Conservation (phyloP, 305 asterid genomes). For the Fraxinus platypoda region DNA sequence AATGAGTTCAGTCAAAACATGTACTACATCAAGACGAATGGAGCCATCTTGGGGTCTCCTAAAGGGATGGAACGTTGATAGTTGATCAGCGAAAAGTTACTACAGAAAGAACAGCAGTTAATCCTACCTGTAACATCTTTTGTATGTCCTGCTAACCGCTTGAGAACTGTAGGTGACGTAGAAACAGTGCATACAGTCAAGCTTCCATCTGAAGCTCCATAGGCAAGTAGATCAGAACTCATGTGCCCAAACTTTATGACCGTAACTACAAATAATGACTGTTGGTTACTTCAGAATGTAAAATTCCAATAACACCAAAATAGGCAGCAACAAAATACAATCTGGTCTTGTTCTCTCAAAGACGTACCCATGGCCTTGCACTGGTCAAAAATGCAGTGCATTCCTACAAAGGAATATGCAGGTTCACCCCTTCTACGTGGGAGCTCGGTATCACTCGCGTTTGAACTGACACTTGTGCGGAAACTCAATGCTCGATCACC, state of each 20-base stretch:
- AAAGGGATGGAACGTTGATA: neutral
- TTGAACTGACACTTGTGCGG: slow-evolving; percentile 65
- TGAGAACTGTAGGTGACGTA: slow-evolving; percentile 62
- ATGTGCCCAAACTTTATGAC: slow-evolving; percentile 89
- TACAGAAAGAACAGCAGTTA: slow-evolving; percentile 54
- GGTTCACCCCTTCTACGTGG: slow-evolving; percentile 78
- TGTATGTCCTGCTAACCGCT: slow-evolving; percentile 78
- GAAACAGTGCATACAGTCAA: slow-evolving; percentile 78
- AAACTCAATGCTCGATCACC: slow-evolving; percentile 63
- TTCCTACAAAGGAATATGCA: slow-evolving; percentile 96
- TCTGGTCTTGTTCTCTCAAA: slow-evolving; percentile 23
- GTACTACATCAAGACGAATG: neutral
- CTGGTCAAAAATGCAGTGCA: slow-evolving; percentile 97
- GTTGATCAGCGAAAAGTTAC: slow-evolving; percentile 18
- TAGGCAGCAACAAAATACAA: slow-evolving; percentile 7
- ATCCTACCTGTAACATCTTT: slow-evolving; percentile 98
- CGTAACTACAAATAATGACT: slow-evolving; percentile 53
- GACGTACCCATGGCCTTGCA: slow-evolving; percentile 95
- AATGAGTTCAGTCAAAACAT: neutral
- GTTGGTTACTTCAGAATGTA: slow-evolving; percentile 22
- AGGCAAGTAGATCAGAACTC: slow-evolving; percentile 97
- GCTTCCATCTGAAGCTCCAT: slow-evolving; percentile 97
- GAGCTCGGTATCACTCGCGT: slow-evolving; percentile 58
- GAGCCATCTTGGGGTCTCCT: slow-evolving; percentile 8
- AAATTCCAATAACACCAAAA: neutral